Evolutionary conservation across 2,329 filamentous ascomycete species (phyloP).

Genomic region (Fusarium euwallaceae): DNA sequence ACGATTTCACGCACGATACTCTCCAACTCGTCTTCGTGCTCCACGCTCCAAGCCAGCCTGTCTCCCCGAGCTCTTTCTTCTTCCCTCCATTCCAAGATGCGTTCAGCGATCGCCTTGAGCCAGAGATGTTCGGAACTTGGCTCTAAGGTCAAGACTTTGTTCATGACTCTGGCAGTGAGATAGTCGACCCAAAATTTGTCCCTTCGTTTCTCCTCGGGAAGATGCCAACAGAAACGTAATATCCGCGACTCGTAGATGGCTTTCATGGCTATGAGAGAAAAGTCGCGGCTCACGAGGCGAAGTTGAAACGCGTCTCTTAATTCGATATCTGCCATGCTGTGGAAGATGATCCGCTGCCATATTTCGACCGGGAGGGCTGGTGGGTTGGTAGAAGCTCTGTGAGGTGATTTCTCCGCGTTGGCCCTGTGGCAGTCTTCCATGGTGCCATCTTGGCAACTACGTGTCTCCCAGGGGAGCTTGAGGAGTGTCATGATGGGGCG

Average conservation of each 20-base stretch:
- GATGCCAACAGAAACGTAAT: neutral
- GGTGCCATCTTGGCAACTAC: neutral
- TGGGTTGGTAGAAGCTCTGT: no score
- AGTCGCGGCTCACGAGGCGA: neutral
- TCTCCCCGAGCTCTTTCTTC: neutral
- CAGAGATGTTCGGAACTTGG: neutral
- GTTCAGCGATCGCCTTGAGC: neutral
- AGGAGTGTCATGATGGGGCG: neutral
- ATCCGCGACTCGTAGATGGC: neutral
- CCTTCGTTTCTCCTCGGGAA: neutral
- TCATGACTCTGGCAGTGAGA: neutral
- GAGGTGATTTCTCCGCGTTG: neutral
- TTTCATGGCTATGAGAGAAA: neutral
- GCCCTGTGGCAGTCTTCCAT: neutral
- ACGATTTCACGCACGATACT: neutral
- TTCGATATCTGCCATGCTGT: neutral
- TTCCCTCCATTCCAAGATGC: neutral
- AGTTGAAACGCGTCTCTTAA: neutral
- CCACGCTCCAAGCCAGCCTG: neutral
- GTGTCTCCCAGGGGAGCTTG: neutral
- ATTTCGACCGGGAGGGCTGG: neutral
- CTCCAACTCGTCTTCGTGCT: neutral
- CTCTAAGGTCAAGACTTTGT: neutral
- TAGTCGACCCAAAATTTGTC: neutral
- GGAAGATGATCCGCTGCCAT: neutral